Percentiles rank a stretch among this genome's conserved stretches.
phyloP scores from a whole-genome alignment of 495 filamentous ascomycete species.

The Cenococcum geophilum region DNA sequence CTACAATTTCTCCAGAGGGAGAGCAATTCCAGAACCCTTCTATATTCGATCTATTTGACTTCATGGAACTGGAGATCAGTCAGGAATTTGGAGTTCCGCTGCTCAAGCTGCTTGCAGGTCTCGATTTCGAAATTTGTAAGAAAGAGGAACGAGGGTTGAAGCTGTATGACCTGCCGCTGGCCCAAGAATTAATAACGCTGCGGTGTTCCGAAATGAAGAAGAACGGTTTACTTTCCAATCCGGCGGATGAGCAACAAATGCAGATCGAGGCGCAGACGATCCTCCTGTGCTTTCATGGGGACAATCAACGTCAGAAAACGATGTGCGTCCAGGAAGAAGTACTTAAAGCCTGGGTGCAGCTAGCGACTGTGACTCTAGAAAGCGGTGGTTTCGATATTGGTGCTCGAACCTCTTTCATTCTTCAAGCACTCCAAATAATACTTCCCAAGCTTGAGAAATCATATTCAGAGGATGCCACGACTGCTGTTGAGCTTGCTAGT shows the following conservation, averaged over 20 bases:
- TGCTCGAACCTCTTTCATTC: slow-evolving; percentile 63
- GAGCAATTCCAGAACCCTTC: slow-evolving; percentile 59
- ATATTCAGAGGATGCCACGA: slow-evolving; percentile 54
- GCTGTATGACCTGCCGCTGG: slow-evolving; percentile 54
- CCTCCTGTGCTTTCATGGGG: slow-evolving; percentile 51
- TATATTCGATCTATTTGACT: slow-evolving; percentile 91
- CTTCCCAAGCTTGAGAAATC: slow-evolving; percentile 76
- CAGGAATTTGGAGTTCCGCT: slow-evolving; percentile 46
- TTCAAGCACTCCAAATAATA: slow-evolving; percentile 77
- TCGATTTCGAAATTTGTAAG: slow-evolving; percentile 57
- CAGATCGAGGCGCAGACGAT: slow-evolving; percentile 52
- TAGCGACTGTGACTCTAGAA: slow-evolving; percentile 71
- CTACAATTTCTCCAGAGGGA: slow-evolving; percentile 56
- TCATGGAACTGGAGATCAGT: slow-evolving; percentile 63
- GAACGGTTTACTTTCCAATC: slow-evolving; percentile 45
- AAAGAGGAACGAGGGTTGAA: slow-evolving; percentile 46
- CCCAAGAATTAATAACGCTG: slow-evolving; percentile 57
- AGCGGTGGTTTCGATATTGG: slow-evolving; percentile 65
- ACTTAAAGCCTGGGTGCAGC: slow-evolving; percentile 72
- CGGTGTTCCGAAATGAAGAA: slow-evolving; percentile 49
- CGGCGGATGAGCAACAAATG: slow-evolving; percentile 52
- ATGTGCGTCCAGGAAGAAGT: slow-evolving; percentile 54
- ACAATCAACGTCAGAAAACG: slow-evolving; percentile 61
- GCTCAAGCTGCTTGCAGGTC: slow-evolving; percentile 50
- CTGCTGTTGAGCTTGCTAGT: slow-evolving; percentile 67